Evolutionary conservation across 2,329 filamentous ascomycete species (phyloP).

Genomic region (Ophiocordyceps camponoti-rufipedis): DNA sequence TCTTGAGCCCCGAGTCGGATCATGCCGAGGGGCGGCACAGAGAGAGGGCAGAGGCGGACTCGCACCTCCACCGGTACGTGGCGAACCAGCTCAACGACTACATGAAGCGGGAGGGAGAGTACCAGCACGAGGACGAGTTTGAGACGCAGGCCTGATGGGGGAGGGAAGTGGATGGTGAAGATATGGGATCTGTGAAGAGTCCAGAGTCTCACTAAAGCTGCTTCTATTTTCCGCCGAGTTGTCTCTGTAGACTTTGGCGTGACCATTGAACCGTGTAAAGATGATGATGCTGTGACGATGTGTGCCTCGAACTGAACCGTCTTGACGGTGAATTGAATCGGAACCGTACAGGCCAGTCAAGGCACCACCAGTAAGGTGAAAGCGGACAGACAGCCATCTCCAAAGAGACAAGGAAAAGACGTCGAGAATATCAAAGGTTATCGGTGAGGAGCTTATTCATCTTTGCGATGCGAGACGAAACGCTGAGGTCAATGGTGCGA

Average conservation of each 20-base stretch:
- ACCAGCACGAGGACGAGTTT: conserved; percentile 24
- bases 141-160: conserved; percentile 20
- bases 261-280: not conserved
- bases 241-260: not conserved
- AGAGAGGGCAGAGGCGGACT: conserved; percentile 37
- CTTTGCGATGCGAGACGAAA: conserved; percentile 86
- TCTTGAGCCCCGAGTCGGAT: conserved; percentile 14
- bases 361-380: not conserved
- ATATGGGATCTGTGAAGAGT: not conserved
- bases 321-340: not conserved
- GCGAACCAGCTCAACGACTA: conserved; percentile 62
- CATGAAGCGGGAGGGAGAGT: conserved; percentile 15
- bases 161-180: not conserved
- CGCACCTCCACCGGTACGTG: conserved; percentile 66
- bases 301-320: too few relatives aligned
- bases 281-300: not conserved
- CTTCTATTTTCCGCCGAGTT: not conserved
- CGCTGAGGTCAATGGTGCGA: conserved; percentile 93
- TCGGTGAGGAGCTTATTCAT: conserved; percentile 99
- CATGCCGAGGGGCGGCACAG: conserved; percentile 19
- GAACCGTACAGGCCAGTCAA: too few relatives aligned
- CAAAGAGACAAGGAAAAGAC: not conserved
- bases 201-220: not conserved
- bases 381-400: not conserved
- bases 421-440: conserved; percentile 51